A percentile compares a stretch with the other conserved stretches of the same genome.
These are phyloP conservation scores for Aegilops umbellulata DNA, from an alignment of 176 grass and related monocot species.

Conservation along the genomic window DNA sequence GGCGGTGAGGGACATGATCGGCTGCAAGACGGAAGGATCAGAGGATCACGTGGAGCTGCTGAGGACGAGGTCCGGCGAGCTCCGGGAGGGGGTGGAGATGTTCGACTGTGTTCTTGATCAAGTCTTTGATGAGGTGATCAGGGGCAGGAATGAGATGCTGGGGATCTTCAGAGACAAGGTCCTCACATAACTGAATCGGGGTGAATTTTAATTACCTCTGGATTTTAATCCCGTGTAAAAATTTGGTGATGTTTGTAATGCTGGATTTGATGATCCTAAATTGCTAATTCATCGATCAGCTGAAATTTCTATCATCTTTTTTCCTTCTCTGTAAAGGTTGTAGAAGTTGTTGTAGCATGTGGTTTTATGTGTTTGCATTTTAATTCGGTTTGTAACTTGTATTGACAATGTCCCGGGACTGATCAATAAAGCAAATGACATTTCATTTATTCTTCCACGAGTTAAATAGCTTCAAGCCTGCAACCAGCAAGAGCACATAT, in stretches of 20 bases:
- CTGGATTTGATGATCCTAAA: neutral
- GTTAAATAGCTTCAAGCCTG: neutral
- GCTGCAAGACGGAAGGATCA: slow-evolving; percentile 14
- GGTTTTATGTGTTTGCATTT: neutral
- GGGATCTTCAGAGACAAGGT: slow-evolving; percentile 73
- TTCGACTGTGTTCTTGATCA: slow-evolving; percentile 72
- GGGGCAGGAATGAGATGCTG: slow-evolving; percentile 93
- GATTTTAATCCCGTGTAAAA: neutral
- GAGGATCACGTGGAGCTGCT: slow-evolving; percentile 49
- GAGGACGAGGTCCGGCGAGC: slow-evolving; percentile 51
- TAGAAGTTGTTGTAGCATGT: slow-evolving; percentile 18
- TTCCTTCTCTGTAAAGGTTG: neutral
- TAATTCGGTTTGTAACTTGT: slow-evolving; percentile 17
- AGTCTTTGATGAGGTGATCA: slow-evolving; percentile 86
- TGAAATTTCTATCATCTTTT: neutral
- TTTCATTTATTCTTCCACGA: neutral
- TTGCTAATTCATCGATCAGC: slow-evolving; percentile 17
- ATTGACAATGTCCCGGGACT: neutral
- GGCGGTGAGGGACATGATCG: slow-evolving; percentile 46
- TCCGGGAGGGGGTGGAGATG: slow-evolving; percentile 66
- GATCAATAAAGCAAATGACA: neutral
- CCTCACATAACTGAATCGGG: neutral
- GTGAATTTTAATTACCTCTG: slow-evolving; percentile 36
- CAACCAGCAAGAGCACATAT: neutral
- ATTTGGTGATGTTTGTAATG: neutral